Conservation (phyloP, 345 rosid species). For the Balakata baccata region DNA sequence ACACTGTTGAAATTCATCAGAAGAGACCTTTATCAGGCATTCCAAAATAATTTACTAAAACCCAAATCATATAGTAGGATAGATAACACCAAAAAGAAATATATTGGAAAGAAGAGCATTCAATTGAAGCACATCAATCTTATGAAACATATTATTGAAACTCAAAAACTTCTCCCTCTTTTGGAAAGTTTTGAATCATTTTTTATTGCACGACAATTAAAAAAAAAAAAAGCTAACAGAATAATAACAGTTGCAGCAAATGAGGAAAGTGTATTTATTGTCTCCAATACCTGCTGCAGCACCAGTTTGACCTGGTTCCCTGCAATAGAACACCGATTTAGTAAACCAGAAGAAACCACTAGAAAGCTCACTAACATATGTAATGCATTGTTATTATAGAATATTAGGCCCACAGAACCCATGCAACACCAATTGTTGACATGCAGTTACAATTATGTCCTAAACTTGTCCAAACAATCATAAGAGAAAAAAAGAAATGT, state of each 20-base stretch:
- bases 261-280: neutral
- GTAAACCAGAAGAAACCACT: constrained; percentile 10
- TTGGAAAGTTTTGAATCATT: neutral
- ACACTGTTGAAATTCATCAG: neutral
- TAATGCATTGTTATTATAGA: neutral
- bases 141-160: neutral
- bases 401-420: neutral
- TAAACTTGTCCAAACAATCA: neutral
- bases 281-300: constrained; percentile 46
- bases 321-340: constrained; percentile 31
- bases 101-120: neutral
- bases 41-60: neutral
- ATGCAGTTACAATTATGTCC: neutral
- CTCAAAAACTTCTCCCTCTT: neutral
- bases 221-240: neutral
- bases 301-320: constrained; percentile 54
- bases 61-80: neutral
- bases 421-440: neutral
- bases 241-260: neutral
- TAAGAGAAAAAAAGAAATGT: neutral
- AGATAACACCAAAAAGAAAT: neutral
- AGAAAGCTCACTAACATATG: neutral
- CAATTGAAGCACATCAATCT: neutral
- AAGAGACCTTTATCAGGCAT: neutral
- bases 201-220: no score